A percentile compares a stretch with the other conserved stretches of the same genome.
These are phyloP conservation scores for Eucalyptus victrix DNA, from an alignment of 345 rosid species.

Conservation along the genomic window DNA sequence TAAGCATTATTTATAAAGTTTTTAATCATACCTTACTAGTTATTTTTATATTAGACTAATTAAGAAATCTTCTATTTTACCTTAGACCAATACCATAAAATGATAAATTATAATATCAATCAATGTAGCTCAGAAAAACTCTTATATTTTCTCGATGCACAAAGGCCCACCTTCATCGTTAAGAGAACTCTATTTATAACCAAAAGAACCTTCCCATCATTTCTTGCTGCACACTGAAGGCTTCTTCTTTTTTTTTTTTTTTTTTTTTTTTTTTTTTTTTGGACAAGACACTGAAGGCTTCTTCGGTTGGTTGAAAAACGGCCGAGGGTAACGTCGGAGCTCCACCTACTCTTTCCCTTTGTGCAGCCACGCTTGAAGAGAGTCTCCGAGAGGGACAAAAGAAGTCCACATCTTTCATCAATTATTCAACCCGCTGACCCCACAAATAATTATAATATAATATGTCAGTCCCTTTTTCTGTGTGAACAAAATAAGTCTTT, in stretches of 20 bases:
- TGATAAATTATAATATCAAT: no score
- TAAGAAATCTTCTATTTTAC: no score
- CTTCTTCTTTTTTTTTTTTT: no score
- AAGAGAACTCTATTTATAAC: background rate
- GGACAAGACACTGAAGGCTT: no score
- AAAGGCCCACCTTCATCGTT: background rate
- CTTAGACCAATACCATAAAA: no score
- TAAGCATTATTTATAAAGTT: no score
- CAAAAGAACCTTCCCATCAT: background rate
- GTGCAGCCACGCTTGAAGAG: background rate
- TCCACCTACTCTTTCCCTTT: background rate
- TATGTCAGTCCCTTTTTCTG: background rate
- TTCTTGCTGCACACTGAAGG: background rate
- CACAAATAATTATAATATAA: background rate
- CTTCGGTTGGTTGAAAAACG: background rate
- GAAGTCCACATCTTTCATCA: background rate
- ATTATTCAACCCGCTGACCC: background rate
- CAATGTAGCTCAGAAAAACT: no score
- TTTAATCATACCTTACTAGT: no score
- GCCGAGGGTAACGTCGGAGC: background rate
- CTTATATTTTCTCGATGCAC: background rate
- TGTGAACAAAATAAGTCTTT: background rate
- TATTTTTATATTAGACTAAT: no score
- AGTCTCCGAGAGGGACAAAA: background rate
- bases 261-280: no score